A percentile compares a stretch with the other conserved stretches of the same genome.
Evolutionary conservation across 805 yeast species (phyloP).

Genomic region (Kodamaea restingae): DNA sequence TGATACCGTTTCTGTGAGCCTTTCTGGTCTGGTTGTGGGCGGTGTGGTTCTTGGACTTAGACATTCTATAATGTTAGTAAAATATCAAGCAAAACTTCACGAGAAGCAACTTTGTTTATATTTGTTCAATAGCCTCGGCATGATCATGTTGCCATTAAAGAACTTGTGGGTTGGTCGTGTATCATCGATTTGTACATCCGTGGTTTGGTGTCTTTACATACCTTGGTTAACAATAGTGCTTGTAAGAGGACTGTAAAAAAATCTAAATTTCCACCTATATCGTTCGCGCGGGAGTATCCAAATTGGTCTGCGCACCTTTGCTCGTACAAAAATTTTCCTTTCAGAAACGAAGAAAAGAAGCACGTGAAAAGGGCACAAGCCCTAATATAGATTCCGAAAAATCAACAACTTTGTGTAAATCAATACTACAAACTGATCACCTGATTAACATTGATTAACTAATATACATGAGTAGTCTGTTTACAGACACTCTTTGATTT

Average conservation of each 20-base stretch:
- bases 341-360: too few relatives aligned
- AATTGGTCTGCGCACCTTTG: constrained; percentile 7
- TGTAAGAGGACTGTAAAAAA: constrained; percentile 3
- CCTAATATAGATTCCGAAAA: constrained; percentile 1
- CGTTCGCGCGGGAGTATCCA: constrained; percentile 3
- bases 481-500: background rate
- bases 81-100: background rate
- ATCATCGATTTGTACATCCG: background rate
- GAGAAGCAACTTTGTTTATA: too few relatives aligned
- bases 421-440: too few relatives aligned
- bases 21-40: constrained; percentile 99
- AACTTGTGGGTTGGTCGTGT: too few relatives aligned
- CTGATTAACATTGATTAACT: constrained; percentile 3
- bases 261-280: constrained; percentile 2
- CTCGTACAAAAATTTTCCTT: constrained; percentile 1
- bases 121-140: too few relatives aligned
- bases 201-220: background rate
- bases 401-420: too few relatives aligned
- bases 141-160: too few relatives aligned
- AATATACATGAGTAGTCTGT: constrained; percentile 6
- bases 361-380: constrained; percentile 8
- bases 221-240: constrained; percentile 1
- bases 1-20: constrained; percentile 99
- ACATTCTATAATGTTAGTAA: constrained; percentile 52
- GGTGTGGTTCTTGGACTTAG: constrained; percentile 99